A percentile compares a stretch with the other conserved stretches of the same genome.
Conservation (phyloP, 371 early-diverging fungal species). For the Syncephalastrum racemosum region DNA sequence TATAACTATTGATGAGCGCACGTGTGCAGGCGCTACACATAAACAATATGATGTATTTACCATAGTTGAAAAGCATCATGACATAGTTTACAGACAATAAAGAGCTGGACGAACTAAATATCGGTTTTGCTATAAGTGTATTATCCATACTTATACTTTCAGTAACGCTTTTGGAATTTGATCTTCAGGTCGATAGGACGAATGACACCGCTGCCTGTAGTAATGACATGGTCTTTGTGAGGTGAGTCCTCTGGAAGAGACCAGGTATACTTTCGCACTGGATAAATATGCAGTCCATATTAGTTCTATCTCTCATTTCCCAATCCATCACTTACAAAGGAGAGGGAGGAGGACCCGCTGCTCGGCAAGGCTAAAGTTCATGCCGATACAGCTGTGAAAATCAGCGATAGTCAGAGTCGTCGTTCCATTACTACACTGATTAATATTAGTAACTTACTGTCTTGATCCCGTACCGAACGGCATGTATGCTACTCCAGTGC, state of each 20-base stretch:
- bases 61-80: too few species aligned
- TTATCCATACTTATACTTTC: neutral
- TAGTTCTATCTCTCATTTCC: neutral
- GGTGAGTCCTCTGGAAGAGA: conserved; percentile 13
- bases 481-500: conserved; percentile 11
- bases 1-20: too few species aligned
- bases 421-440: too few species aligned
- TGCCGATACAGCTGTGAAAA: conserved; percentile 13
- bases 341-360: conserved; percentile 19
- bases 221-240: conserved; percentile 10
- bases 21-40: too few species aligned
- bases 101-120: too few species aligned
- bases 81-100: too few species aligned
- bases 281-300: neutral
- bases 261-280: conserved; percentile 17
- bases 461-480: conserved; percentile 10
- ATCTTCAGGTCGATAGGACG: neutral
- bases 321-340: conserved; percentile 11
- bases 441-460: neutral
- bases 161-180: conserved; percentile 5
- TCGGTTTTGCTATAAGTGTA: too few species aligned
- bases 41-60: too few species aligned
- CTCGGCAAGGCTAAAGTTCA: conserved; percentile 21
- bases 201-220: conserved; percentile 4
- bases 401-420: too few species aligned